Evolutionary conservation across 441 rosid genomes (phyloP), one percentile per base, ranked within the genome.

Genomic region (Daphne laureola): DNA sequence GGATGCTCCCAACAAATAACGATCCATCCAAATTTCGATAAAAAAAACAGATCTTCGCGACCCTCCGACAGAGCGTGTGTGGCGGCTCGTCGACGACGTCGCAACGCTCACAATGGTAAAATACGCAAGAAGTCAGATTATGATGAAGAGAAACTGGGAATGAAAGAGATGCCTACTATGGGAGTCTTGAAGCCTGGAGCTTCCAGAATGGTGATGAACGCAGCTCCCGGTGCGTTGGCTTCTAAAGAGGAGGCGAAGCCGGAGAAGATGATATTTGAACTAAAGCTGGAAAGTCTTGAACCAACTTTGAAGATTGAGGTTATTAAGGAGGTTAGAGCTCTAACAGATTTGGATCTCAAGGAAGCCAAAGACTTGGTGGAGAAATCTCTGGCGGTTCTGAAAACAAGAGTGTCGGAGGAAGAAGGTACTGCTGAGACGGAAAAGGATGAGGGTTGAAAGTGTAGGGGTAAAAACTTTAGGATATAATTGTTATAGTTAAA

Each of bases 1-100:
- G 90, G 65, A 78, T 77, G 79, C 97, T 86, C 27, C 97, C 98
- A 0, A 76, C 96, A 2, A 94, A 92, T 67, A 88, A 86, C 73
- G 96, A 89, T 69, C 84, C 87, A 0, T 78, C 84, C 0, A n/a
- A 92, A 76, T 4, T 92, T 92, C 61, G 98, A 92, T 76, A n/a
- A n/a, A n/a, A n/a, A 90, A 90, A 6, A 72, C 96, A 2, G 83
- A 84, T 69, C 92, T 81, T 57, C 84, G 84, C 6, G 79, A 82
- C 46, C 91, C 92, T 57, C 92, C 92, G 3, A 75, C 84, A 13
- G 81, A 74, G 18, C 78, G 84, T 46, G 92, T 77, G 16, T 84
- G 73, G 61, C 71, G 74, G 66, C 92, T 84, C 41, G 88, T 81
- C 12, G 92, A 84, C 61, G 84, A 81, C 68, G 67, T 84, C 53